Base-by-base conservation (phyloP, 2,329 filamentous ascomycete species). In the Mariannaea elegans region DNA sequence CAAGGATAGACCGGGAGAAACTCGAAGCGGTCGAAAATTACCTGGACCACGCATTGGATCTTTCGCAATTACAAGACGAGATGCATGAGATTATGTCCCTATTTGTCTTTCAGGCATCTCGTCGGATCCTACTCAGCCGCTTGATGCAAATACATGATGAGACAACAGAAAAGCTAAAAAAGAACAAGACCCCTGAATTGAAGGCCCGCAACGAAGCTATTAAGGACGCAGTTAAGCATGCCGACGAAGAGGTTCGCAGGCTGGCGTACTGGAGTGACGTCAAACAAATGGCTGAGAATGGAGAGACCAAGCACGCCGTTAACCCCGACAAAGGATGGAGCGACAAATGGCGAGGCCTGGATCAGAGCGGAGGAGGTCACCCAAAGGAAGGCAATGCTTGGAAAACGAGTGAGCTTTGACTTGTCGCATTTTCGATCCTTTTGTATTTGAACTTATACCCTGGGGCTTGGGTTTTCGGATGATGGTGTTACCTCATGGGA, bases 181-280 rank as follows among this genome's bases (percentile, higher is more conserved):
- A 78, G 57, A 78, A 81, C 4, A 71, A 74, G 32, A 67, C 71
- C 5, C 56, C 65, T 31, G 67, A 69, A 19, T 64, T 78, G 45
- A 67, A 74, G 47, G 72, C 73, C 54, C 82, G 86, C 55, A 87
- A 88, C 50, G 81, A 89, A 42, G 88, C 92, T 65, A 82, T 98
- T n/a, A 83, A 87, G 31, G 88, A 85, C 23, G 92, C 94, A 1
- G 83, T 93, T 12, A 83, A 88, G 62, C 89, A 91, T 46, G 93
- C 92, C 2, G 90, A 94, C 64, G 87, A 89, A 67, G 91, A 97
- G 71, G 90, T 97, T 48, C 88, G 88, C 57, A 89, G 85, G 60
- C 80, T 97, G 7, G 92, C 96, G 49, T 96, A 93, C 73, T 97
- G 94, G 90, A 94, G 90, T 71, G 92, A 97, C 72, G 86, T 92